Conservation (phyloP, 1,284 basidiomycete genomes). For the Lentinus polychrous region DNA sequence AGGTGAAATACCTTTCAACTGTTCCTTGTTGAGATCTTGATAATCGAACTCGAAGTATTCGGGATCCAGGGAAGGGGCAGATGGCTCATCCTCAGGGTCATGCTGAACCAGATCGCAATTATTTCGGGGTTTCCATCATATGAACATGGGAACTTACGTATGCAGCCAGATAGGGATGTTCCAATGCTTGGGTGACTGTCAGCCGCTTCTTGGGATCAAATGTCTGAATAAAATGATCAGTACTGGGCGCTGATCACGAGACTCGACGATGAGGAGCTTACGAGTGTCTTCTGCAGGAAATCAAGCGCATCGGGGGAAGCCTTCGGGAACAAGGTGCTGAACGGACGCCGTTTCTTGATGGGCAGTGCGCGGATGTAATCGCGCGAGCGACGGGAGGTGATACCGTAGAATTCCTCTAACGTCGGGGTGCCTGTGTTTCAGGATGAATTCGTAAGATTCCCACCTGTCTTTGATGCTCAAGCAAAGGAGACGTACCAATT, state of each 20-base stretch:
- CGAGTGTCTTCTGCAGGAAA: conserved; percentile 77
- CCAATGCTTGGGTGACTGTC: conserved; percentile 78
- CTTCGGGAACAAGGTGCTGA: conserved; percentile 60
- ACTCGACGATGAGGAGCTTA: conserved; percentile 30
- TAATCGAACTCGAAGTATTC: conserved; percentile 86
- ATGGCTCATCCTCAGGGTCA: conserved; percentile 81
- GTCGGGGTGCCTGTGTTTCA: conserved; percentile 58
- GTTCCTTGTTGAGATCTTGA: conserved; percentile 68
- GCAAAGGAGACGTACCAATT: conserved; percentile 41
- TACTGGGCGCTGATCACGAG: background rate
- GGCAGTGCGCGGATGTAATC: conserved; percentile 80
- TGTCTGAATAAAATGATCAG: conserved; percentile 34
- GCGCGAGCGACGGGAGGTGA: conserved; percentile 76
- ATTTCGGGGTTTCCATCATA: background rate
- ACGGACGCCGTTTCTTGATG: conserved; percentile 59
- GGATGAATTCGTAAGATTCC: background rate
- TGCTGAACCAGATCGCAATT: conserved; percentile 40
- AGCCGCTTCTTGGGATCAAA: conserved; percentile 87
- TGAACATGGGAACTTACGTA: conserved; percentile 37
- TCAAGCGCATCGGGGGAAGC: conserved; percentile 73
- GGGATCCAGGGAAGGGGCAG: conserved; percentile 66
- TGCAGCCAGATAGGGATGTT: conserved; percentile 65
- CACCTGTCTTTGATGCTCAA: background rate
- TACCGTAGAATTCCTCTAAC: conserved; percentile 83
- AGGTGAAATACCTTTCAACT: conserved; percentile 45